A percentile compares a stretch with the other conserved stretches of the same genome.
Evolutionary conservation across 164 flowering plant species (phyloP).

Genomic region (Nymphaea thermarum): DNA sequence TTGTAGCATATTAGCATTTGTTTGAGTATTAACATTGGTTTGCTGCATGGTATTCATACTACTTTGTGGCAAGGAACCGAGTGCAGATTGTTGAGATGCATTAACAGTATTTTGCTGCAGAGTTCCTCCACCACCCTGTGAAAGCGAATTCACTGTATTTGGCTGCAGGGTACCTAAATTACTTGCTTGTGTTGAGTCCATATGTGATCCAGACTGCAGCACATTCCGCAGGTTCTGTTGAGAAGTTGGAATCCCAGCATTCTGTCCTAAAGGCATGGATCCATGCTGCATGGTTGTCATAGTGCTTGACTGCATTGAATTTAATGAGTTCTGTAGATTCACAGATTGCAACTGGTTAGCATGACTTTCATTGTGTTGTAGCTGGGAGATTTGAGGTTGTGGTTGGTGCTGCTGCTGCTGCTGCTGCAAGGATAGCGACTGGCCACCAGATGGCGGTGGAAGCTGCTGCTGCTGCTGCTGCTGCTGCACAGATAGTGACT

Average conservation of each 20-base stretch:
- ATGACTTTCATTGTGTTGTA: conserved; percentile 60
- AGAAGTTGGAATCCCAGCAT: conserved; percentile 22
- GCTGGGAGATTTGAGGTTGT: conserved; percentile 33
- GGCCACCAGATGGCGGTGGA: conserved; percentile 25
- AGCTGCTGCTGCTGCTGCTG: conserved; percentile 29
- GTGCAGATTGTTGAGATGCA: conserved; percentile 43
- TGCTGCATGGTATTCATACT: conserved; percentile 35
- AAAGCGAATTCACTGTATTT: conserved; percentile 22
- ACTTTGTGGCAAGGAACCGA: conserved; percentile 38
- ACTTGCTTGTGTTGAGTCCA: conserved; percentile 69
- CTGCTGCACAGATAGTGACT: conserved; percentile 45
- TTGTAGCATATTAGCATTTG: conserved; percentile 41
- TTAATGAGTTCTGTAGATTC: conserved; percentile 32
- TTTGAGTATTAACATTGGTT: conserved; percentile 35
- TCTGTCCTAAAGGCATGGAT: conserved; percentile 31
- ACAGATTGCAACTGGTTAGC: conserved; percentile 57
- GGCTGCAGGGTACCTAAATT: conserved; percentile 43
- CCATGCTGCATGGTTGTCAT: conserved; percentile 34
- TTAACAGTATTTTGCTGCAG: conserved; percentile 48
- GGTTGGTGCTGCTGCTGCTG: conserved; percentile 28
- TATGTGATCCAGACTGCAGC: conserved; percentile 37
- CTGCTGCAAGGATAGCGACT: conserved; percentile 46
- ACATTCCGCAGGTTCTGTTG: conserved; percentile 46
- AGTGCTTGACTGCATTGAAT: conserved; percentile 36
- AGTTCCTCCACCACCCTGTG: conserved; percentile 9